Conservation (phyloP, 805 yeast genomes). For the Priceomyces haplophilus region DNA sequence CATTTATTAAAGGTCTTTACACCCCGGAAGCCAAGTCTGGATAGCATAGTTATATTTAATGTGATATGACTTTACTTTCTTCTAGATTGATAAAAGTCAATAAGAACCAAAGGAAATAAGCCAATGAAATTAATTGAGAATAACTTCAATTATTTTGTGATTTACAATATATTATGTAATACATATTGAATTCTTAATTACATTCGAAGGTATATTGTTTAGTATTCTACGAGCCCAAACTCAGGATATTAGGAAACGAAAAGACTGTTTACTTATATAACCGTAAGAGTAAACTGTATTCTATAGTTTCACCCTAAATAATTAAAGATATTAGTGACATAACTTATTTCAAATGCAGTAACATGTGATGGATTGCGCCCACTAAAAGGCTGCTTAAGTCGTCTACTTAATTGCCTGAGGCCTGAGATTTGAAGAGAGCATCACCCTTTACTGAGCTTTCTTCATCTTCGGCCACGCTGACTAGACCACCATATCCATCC, state of each 20-base stretch:
- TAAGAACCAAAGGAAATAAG: background rate
- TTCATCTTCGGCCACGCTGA: constrained; percentile 35
- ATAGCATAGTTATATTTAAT: constrained; percentile 20
- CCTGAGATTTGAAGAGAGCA: constrained; percentile 39
- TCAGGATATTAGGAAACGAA: too few relatives aligned
- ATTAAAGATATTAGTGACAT: background rate
- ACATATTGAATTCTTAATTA: too few relatives aligned
- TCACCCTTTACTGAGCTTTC: constrained; percentile 37
- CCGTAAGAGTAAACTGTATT: background rate
- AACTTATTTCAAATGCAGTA: background rate
- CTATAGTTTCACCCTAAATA: background rate
- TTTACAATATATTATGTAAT: constrained; percentile 2
- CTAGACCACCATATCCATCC: constrained; percentile 31
- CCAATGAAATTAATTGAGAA: constrained; percentile 20
- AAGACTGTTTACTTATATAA: too few relatives aligned
- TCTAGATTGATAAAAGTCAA: background rate
- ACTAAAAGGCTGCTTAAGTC: background rate
- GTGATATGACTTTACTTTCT: background rate
- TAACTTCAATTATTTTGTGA: constrained; percentile 7
- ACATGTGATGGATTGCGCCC: background rate
- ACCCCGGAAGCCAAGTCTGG: constrained; percentile 25
- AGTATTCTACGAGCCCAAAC: too few relatives aligned
- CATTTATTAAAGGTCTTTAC: background rate
- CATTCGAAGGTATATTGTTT: too few relatives aligned
- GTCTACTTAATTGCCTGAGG: constrained; percentile 2